Evolutionary conservation across 2,329 filamentous ascomycete species (phyloP).

Genomic region (Fusarium sp.): DNA sequence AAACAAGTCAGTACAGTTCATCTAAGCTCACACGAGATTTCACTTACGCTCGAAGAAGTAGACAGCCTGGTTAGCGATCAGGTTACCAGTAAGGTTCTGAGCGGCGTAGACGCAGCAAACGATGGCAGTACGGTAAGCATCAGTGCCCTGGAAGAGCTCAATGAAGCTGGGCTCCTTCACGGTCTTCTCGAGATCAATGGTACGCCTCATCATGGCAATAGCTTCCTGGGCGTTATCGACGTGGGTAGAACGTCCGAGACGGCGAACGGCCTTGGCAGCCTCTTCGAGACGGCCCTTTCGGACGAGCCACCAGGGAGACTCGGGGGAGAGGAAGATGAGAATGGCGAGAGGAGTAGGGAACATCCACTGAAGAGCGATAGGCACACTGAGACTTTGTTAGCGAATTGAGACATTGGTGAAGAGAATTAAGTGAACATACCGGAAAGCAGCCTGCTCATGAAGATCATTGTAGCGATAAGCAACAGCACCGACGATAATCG

Average conservation of each 20-base stretch:
- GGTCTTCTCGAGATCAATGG: slow-evolving; percentile 61
- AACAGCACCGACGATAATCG: slow-evolving; percentile 66
- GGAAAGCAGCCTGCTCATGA: slow-evolving; percentile 18
- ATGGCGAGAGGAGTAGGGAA: slow-evolving; percentile 65
- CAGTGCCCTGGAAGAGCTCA: slow-evolving; percentile 64
- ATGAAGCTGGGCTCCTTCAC: slow-evolving; percentile 56
- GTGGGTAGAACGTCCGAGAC: slow-evolving; percentile 52
- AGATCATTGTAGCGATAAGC: slow-evolving; percentile 60
- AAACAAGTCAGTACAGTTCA: neutral
- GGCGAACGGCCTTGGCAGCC: slow-evolving; percentile 56
- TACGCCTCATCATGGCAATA: slow-evolving; percentile 67
- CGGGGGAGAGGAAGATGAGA: slow-evolving; percentile 60
- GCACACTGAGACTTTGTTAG: slow-evolving; percentile 51
- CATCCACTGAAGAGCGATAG: slow-evolving; percentile 67
- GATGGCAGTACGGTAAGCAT: slow-evolving; percentile 64
- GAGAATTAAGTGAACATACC: neutral
- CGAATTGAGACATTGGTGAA: slow-evolving; percentile 18
- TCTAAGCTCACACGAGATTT: fast-evolving
- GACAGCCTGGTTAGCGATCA: slow-evolving; percentile 70
- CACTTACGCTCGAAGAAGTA: slow-evolving; percentile 62
- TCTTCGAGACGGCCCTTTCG: slow-evolving; percentile 56
- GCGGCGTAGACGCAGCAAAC: slow-evolving; percentile 66
- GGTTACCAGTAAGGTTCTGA: slow-evolving; percentile 68
- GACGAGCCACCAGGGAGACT: slow-evolving; percentile 65
- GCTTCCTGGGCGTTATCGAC: slow-evolving; percentile 46